Conservation (phyloP, 179 eudicot species). For the Spinacia oleracea region DNA sequence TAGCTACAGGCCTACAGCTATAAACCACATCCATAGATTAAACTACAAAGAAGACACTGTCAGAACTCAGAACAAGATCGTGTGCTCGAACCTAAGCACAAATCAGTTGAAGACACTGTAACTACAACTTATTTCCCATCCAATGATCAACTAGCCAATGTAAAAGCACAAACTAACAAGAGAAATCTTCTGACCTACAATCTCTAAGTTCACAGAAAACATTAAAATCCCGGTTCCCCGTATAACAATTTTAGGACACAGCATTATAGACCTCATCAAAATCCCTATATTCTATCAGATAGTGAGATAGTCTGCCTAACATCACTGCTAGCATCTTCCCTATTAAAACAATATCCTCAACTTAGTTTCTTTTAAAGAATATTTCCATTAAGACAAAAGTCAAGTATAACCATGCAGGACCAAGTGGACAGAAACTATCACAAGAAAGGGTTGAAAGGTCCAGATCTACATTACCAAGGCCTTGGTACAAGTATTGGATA, state of each 20-base stretch:
- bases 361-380: too few species aligned
- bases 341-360: too few species aligned
- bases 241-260: constrained; percentile 4
- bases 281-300: background rate
- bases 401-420: background rate
- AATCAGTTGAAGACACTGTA: background rate
- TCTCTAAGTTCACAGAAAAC: background rate
- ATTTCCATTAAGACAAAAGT: too few species aligned
- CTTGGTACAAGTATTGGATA: too few species aligned
- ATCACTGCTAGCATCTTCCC: background rate
- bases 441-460: background rate
- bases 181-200: background rate
- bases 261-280: background rate
- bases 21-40: background rate
- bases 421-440: too few species aligned
- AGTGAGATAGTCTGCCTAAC: background rate
- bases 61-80: background rate
- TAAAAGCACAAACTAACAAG: background rate
- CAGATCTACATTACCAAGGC: too few species aligned
- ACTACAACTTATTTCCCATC: background rate
- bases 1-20: background rate
- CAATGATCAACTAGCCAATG: background rate
- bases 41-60: background rate
- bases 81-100: background rate
- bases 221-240: background rate